These are phyloP conservation scores for Stephanodiscus triporus DNA, from an alignment of 108 stramenopile species.

Conservation along the genomic window DNA sequence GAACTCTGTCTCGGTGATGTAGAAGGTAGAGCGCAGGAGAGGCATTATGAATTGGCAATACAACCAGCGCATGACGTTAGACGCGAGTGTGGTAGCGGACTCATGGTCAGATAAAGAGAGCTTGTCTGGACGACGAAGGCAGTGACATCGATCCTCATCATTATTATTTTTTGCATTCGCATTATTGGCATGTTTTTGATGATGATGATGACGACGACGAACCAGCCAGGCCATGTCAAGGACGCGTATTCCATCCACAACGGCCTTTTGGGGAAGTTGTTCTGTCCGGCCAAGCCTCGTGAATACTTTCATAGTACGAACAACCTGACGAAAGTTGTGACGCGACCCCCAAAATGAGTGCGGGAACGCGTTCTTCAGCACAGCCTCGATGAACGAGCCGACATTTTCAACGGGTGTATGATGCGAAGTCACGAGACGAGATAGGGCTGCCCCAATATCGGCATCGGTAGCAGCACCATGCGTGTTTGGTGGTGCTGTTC, in stretches of 20 bases:
- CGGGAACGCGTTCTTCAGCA: conserved; percentile 67
- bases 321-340: conserved; percentile 58
- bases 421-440: conserved; percentile 44
- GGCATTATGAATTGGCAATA: conserved; percentile 73
- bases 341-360: conserved; percentile 74
- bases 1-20: conserved; percentile 87
- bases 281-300: conserved; percentile 71
- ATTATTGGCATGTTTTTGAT: not conserved
- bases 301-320: conserved; percentile 56
- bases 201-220: conserved; percentile 2
- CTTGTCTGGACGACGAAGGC: conserved; percentile 22
- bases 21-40: conserved; percentile 73
- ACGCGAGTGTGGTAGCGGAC: conserved; percentile 41
- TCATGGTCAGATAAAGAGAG: conserved; percentile 61
- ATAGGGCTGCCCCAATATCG: conserved; percentile 18
- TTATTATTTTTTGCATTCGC: not conserved
- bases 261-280: conserved; percentile 60
- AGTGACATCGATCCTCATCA: not conserved
- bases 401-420: conserved; percentile 55
- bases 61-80: conserved; percentile 69
- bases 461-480: not conserved
- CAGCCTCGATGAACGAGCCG: conserved; percentile 55
- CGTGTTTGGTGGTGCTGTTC: not conserved
- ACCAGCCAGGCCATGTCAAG: conserved; percentile 71
- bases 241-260: conserved; percentile 67